Base-by-base conservation (phyloP, 2,329 filamentous ascomycete genomes). In the Epichloe elymi region DNA sequence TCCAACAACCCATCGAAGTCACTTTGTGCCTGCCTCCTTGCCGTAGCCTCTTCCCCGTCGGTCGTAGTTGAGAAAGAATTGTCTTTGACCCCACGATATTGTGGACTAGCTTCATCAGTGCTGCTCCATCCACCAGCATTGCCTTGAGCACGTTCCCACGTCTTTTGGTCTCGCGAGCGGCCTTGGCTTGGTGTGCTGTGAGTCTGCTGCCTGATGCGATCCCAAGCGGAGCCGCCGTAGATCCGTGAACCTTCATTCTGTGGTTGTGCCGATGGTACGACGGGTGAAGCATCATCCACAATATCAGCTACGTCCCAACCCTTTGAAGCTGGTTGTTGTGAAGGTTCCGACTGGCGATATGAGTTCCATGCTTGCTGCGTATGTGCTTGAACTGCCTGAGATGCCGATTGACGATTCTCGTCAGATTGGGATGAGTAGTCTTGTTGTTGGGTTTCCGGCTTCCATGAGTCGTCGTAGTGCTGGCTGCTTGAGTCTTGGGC, bases 1-100 rank as follows among this genome's bases (percentile, higher is more conserved):
- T 77, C 74, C 3, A 77, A 51, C 52, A 76, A 63, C 19, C 63
- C 64, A 53, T 78, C 74, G 55, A 77, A 78, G 33, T 78, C 73
- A 52, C 64, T 68, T 52, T 78, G 74, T 5, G 74, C 73, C 54
- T 73, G 67, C 8, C 67, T 66, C 58, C 69, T 74, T 42, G 66
- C 67, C 15, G 63, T 58, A 3, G 58, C 55, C 51, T 59, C 66
- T 20, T 72, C 68, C 50, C 67, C 66, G 8, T 72, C 70, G 2
- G 59, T 53, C 2, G 60, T 53, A 3, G 56, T 54, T 3, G 65
- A 63, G 52, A 66, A 74, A 0, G 64, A 56, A 53, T 65, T 60
- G 7, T 66, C 61, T 5, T 51, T 56, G 5, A 53, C 40, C 3
- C 49, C 54, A 38, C 51, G 53, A 19, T 50, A 51, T 36, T 56